Percentiles rank a stretch among this genome's conserved stretches.
Evolutionary conservation across 768 basidiomycete species (phyloP).

Genomic region (Hypholoma sublateritium): DNA sequence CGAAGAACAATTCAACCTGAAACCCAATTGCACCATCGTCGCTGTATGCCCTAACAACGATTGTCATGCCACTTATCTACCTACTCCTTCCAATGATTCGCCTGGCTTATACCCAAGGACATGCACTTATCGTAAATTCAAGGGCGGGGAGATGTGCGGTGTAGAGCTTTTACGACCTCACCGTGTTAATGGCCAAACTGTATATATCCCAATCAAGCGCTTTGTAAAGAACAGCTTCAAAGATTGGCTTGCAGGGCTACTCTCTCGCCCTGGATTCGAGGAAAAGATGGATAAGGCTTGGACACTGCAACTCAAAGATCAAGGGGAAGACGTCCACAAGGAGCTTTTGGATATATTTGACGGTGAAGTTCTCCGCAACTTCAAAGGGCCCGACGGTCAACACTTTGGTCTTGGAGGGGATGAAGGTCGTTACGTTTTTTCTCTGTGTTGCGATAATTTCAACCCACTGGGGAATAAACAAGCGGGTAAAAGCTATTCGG

Average conservation of each 20-base stretch:
- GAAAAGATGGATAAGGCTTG: not conserved
- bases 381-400: not conserved
- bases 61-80: constrained; percentile 5
- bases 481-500: not conserved
- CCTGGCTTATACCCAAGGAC: not conserved
- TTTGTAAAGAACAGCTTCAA: constrained; percentile 7
- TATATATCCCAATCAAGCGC: constrained; percentile 4
- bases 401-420: not conserved
- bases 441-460: not conserved
- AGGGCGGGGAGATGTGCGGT: not conserved
- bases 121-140: not conserved
- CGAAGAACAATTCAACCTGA: constrained; percentile 2
- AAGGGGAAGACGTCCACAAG: not conserved
- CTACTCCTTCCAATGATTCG: not conserved
- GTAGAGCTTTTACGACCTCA: not conserved
- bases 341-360: not conserved
- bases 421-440: not conserved
- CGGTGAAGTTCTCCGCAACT: not conserved
- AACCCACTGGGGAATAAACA: not conserved
- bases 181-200: not conserved
- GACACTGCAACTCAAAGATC: not conserved
- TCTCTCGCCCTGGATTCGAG: constrained; percentile 1
- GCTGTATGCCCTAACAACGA: constrained; percentile 10
- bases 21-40: constrained; percentile 1
- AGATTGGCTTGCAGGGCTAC: constrained; percentile 2